Base-by-base conservation (phyloP, 352 stramenopile genomes). In the Pythium monospermum region DNA sequence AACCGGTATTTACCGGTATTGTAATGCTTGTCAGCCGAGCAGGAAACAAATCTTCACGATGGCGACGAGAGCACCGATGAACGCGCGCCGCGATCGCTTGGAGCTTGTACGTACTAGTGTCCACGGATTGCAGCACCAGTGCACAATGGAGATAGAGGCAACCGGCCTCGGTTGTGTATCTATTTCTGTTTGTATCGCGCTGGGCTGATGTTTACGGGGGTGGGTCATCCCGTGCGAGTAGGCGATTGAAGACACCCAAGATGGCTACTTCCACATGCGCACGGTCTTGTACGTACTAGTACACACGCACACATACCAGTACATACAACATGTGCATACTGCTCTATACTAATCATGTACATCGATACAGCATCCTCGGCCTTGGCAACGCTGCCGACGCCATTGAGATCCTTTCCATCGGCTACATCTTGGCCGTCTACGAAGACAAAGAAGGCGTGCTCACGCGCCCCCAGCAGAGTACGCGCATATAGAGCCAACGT, bases 351-450 rank as follows among this genome's bases (percentile, higher is more conserved):
- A 2, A 38, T 35, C 8, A 28, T 46, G 25, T 45, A 27, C 15
- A 7, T 53, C n/a, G 21, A 11, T 44, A 11, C 59, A 91, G 76
- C 15, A 91, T 91, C 59, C 55, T 93, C 16, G 82, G 79, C 2
- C 58, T 89, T 15, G 88, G 78, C 2, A 97, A 96, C 60, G 88
- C 83, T 1, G 85, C 85, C 0, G 88, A 97, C 46, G 88, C 88
- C 2, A 89, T 96, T 25, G 88, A 97, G 65, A 92, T 96, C 57
- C 76, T 96, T 7, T 85, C 81, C 2, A 94, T 96, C 37, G 86
- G 86, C 18, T 97, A 95, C 71, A 96, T 97, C 56, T 59, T 97
- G 35, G 75, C 77, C 0, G 82, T 88, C 13, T 89, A 91, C 44
- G 68, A 87, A 50, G 78, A 94, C 60, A 81, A 74, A 31, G 78